Evolutionary conservation across 257 asterid species (phyloP), one percentile per base, ranked within the genome.

Genomic region (Anisodus tanguticus): DNA sequence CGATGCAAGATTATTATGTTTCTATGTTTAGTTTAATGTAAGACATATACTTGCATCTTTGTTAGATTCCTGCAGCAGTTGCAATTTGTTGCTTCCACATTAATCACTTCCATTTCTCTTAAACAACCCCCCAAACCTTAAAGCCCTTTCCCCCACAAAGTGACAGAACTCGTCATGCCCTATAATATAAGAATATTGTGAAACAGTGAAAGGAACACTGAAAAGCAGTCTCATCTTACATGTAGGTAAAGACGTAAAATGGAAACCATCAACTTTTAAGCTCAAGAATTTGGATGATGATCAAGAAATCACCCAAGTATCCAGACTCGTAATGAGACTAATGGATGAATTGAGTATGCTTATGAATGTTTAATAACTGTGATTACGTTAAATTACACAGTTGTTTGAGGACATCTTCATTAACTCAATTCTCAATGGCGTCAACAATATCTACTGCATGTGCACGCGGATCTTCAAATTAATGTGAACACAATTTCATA

Each of bases 1-100:
- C 26, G 4, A 77, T 77, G 64, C 26, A 4, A 77, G 82, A 77
- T 77, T 16, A 71, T 71, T 71, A 71, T 43, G 79, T n/a, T 45
- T 45, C 57, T 10, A 71, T 71, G 41, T 70, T 45, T 5, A n/a
- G 1, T 43, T 71, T 17, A 10, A 3, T 71, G 79, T 2, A 71
- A 71, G 58, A 45, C 39, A 45, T 9, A 45, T 1, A 71, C 58
- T 71, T 71, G 39, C 9, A 5, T 71, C 10, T 71, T 6, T n/a
- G 39, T 71, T 71, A 39, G 78, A 7, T 57, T 57, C n/a, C 39
- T 74, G 60, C 1, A 6, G 26, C 8, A 53, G 81, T 53, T 8
- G 8, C 57, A 71, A 39, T 45, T 71, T n/a, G 79, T 2, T 71
- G 58, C 16, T n/a, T 43, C 57, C 4, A 41, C 35, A 41, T 35